These are phyloP conservation scores for Erodium moschatum DNA, from an alignment of 441 rosid species.

Conservation along the genomic window DNA sequence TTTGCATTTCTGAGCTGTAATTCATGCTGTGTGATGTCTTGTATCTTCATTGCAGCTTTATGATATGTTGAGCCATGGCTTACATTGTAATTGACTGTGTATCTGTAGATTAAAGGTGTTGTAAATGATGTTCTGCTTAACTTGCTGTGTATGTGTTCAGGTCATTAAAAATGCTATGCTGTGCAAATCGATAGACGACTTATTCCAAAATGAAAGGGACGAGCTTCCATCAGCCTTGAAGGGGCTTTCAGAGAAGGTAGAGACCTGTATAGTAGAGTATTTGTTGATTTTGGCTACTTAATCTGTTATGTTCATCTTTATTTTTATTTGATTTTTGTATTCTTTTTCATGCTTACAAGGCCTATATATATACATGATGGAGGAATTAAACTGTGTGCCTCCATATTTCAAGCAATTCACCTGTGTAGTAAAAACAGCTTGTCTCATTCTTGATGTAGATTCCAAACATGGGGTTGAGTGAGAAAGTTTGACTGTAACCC, in stretches of 20 bases:
- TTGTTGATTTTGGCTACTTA: neutral
- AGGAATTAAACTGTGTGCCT: neutral
- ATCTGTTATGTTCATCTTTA: too few relatives aligned
- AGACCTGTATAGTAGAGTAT: neutral
- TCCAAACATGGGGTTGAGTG: neutral
- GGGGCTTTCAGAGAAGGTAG: slow-evolving; percentile 56
- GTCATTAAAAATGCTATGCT: slow-evolving; percentile 74
- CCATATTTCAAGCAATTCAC: too few relatives aligned
- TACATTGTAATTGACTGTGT: neutral
- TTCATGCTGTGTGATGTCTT: neutral
- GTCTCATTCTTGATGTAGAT: too few relatives aligned
- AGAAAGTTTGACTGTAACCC: neutral
- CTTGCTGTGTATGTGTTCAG: slow-evolving; percentile 26
- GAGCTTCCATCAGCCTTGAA: slow-evolving; percentile 46
- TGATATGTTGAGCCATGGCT: too few relatives aligned
- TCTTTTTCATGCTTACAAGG: neutral
- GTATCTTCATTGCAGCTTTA: neutral
- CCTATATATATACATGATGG: neutral
- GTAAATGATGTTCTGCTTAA: too few relatives aligned
- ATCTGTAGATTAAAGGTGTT: neutral
- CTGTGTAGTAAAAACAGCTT: too few relatives aligned
- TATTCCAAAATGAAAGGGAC: slow-evolving; percentile 47
- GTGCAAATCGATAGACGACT: slow-evolving; percentile 61
- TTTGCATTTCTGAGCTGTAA: neutral
- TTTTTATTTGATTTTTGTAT: too few relatives aligned